Conservation (phyloP, 495 filamentous ascomycete genomes). For the Rostrohypoxylon terebratum region DNA sequence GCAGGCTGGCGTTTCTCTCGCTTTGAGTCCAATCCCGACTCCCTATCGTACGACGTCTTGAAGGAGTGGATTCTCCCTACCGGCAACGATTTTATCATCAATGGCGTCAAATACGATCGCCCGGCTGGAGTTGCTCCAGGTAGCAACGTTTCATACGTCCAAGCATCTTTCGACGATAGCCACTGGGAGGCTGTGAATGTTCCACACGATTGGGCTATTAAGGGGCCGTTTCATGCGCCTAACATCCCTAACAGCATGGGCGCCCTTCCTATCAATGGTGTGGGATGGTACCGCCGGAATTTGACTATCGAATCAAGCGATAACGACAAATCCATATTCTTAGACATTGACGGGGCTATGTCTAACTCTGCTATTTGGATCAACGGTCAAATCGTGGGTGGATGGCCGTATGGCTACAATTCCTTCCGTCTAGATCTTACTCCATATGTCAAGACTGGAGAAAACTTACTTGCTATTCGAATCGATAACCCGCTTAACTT, state of each 20-base stretch:
- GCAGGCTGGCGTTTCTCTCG: constrained; percentile 54
- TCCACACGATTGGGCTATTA: constrained; percentile 65
- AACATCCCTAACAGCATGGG: constrained; percentile 68
- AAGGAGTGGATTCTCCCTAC: constrained; percentile 57
- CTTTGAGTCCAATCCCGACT: constrained; percentile 53
- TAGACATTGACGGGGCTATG: constrained; percentile 64
- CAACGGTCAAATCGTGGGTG: constrained; percentile 61
- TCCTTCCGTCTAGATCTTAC: constrained; percentile 65
- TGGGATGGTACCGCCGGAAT: constrained; percentile 63
- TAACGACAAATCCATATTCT: constrained; percentile 53
- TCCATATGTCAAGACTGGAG: constrained; percentile 52
- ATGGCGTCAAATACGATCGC: constrained; percentile 45
- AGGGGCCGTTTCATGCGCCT: constrained; percentile 58
- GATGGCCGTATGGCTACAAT: constrained; percentile 64
- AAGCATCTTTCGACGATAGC: constrained; percentile 54
- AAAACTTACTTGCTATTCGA: constrained; percentile 60
- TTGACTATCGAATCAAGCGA: constrained; percentile 48
- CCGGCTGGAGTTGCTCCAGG: constrained; percentile 49
- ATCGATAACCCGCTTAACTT: constrained; percentile 58
- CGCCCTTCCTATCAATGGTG: constrained; percentile 63
- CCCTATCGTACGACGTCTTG: constrained; percentile 50
- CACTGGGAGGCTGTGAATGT: constrained; percentile 53
- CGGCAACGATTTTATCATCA: constrained; percentile 55
- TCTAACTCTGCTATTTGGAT: constrained; percentile 63
- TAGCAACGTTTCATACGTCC: constrained; percentile 47